These are phyloP conservation scores for Didymella exigua DNA, from an alignment of 2,329 filamentous ascomycete species.

Conservation along the genomic window DNA sequence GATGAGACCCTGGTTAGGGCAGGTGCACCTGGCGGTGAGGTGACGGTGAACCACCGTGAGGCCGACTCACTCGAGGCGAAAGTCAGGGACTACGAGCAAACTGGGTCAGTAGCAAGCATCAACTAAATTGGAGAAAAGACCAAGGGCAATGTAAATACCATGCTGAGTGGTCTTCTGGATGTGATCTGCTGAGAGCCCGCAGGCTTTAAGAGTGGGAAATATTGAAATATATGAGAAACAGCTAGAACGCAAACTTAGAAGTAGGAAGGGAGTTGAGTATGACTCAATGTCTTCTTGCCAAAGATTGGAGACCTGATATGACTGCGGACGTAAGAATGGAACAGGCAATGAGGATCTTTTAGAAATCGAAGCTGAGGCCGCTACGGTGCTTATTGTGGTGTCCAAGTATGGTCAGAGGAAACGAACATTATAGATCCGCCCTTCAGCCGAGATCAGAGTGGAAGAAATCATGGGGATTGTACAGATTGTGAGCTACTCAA, in stretches of 20 bases:
- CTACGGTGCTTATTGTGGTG: neutral
- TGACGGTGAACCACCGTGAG: constrained; percentile 6
- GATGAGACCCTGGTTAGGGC: neutral
- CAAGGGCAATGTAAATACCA: neutral
- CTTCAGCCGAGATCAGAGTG: too few relatives aligned
- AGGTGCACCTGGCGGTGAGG: constrained; percentile 1
- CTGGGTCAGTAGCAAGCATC: neutral
- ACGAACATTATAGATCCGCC: too few relatives aligned
- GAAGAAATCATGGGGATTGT: neutral
- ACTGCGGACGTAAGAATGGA: neutral
- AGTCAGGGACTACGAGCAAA: neutral
- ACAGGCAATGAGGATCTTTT: neutral
- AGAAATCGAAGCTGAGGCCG: neutral
- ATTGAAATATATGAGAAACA: neutral
- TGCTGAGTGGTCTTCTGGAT: neutral
- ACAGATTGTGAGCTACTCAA: neutral
- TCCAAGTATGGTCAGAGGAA: neutral
- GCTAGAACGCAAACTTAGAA: neutral
- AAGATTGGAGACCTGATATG: neutral
- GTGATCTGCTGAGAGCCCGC: neutral
- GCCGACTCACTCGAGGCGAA: neutral
- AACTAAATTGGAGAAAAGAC: neutral
- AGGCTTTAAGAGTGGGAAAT: neutral
- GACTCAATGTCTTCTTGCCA: neutral
- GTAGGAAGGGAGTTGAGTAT: neutral